phyloP scores from a whole-genome alignment of 331 rosid genomes.

The Dryas integrifolia region DNA sequence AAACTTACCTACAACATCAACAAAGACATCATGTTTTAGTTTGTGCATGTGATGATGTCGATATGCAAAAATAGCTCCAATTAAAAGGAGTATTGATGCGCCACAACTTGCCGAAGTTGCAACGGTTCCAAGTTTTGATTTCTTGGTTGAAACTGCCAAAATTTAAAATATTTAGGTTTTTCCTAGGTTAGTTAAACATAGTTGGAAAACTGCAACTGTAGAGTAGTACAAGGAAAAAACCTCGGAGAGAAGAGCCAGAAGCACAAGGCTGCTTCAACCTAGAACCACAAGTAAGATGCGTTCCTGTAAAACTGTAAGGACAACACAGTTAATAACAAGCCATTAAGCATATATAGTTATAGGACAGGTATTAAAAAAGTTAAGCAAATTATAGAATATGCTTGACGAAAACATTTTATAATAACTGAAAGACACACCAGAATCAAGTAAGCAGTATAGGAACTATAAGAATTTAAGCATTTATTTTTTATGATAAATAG shows the following conservation, averaged over 20 bases:
- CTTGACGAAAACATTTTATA: not conserved
- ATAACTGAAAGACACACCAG: not conserved
- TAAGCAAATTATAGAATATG: not conserved
- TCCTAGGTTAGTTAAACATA: not conserved
- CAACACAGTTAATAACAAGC: not conserved
- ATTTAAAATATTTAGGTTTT: slow-evolving; percentile 18
- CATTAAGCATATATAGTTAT: not conserved
- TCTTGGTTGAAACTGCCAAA: slow-evolving; percentile 57
- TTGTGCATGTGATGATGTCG: slow-evolving; percentile 37
- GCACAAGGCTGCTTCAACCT: slow-evolving; percentile 62
- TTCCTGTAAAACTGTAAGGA: slow-evolving; percentile 69
- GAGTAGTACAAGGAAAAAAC: slow-evolving; percentile 34
- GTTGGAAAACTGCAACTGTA: not conserved
- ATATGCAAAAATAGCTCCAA: slow-evolving; percentile 56
- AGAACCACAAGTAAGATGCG: slow-evolving; percentile 66
- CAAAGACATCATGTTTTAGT: slow-evolving; percentile 48
- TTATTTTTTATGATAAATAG: not conserved
- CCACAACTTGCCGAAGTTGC: slow-evolving; percentile 61
- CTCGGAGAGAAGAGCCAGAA: slow-evolving; percentile 56
- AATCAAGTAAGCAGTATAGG: not conserved
- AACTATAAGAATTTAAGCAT: not conserved
- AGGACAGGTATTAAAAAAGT: not conserved
- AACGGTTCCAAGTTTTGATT: slow-evolving; percentile 43
- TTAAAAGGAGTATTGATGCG: slow-evolving; percentile 53
- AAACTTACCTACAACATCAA: slow-evolving; percentile 72